Evolutionary conservation across 225 moss, liverwort and hornwort genomes (phyloP), one percentile per base, ranked within the genome.

Genomic region (Pleurozium schreberi): DNA sequence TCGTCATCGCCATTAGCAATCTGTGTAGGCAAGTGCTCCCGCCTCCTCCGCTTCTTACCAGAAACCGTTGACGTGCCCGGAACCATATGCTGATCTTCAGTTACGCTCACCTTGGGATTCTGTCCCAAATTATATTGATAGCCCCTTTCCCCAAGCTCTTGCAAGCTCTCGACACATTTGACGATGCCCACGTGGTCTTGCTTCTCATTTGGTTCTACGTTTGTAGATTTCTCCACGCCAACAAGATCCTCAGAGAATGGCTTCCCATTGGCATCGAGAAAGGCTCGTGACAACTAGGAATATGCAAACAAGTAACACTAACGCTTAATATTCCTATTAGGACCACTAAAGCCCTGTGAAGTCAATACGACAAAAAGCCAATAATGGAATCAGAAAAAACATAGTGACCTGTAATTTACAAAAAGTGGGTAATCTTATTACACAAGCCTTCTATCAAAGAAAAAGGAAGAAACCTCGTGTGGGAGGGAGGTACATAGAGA

Each of bases 261-360:
- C 49, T 66, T 82, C 50, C 88, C 93, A 75, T 93, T 87, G 76
- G 87, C 69, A 70, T 90, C 87, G 75, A 90, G 80, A 87, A 90
- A 90, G 61, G 86, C 90, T 45, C 76, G 85, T 53, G 86, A 86
- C 62, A 94, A 90, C 94, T 94, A 92, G 65, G 65, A 62, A 92
- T 49, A 55, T 82, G 75, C 84, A 88, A 86, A 90, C 79, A 88
- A 70, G 63, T 68, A 89, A 80, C 58, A 58, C n/a, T 11, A 18
- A 58, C 26, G 8, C 43, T 89, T 74, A 74, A 38, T 86, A 75
- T 63, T 85, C 71, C 75, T 70, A 69, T 70, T 69, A 43, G 58
- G 45, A 90, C 30, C 42, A 65, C 60, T 82, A 14, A 86, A 25
- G 66, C 58, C 16, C 59, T 80, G 40, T 40, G 58, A 80, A 80